Percentiles rank a stretch among this genome's conserved stretches.
phyloP scores from a whole-genome alignment of 2,329 filamentous ascomycete species.

The Escovopsis sp. region DNA sequence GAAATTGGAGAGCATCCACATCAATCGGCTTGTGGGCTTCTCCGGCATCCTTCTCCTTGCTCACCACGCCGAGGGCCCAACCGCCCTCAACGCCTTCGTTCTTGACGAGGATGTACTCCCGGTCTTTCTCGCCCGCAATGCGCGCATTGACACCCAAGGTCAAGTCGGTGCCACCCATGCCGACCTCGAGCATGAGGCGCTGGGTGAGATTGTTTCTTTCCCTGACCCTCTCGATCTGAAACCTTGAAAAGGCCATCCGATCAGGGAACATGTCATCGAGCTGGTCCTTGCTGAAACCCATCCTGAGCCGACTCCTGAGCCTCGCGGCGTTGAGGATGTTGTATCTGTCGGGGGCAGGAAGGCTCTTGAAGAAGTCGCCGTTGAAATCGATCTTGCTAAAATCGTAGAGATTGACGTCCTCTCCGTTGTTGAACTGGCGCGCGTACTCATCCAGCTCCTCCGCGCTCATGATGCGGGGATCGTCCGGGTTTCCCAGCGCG shows the following conservation, averaged over 20 bases:
- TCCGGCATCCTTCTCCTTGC: constrained; percentile 65
- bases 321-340: constrained; percentile 94
- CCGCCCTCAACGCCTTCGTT: constrained; percentile 91
- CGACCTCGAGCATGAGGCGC: constrained; percentile 83
- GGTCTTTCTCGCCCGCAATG: constrained; percentile 71
- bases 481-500: constrained; percentile 73
- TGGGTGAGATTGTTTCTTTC: constrained; percentile 94
- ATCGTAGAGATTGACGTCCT: constrained; percentile 85
- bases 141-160: constrained; percentile 51
- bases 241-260: constrained; percentile 90
- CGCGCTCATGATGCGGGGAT: constrained; percentile 90
- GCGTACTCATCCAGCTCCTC: constrained; percentile 93
- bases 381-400: constrained; percentile 99
- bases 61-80: constrained; percentile 90
- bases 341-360: constrained; percentile 83
- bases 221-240: constrained; percentile 86
- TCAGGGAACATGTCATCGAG: constrained; percentile 94
- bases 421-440: constrained; percentile 76
- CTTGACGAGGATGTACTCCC: constrained; percentile 91
- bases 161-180: constrained; percentile 66
- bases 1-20: constrained; percentile 53
- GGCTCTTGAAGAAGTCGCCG: constrained; percentile 81
- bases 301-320: constrained; percentile 71
- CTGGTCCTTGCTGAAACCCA: constrained; percentile 95
- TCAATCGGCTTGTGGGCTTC: constrained; percentile 82